Conservation (phyloP, 2,329 filamentous ascomycete species). For the Spiromastix sp. region DNA sequence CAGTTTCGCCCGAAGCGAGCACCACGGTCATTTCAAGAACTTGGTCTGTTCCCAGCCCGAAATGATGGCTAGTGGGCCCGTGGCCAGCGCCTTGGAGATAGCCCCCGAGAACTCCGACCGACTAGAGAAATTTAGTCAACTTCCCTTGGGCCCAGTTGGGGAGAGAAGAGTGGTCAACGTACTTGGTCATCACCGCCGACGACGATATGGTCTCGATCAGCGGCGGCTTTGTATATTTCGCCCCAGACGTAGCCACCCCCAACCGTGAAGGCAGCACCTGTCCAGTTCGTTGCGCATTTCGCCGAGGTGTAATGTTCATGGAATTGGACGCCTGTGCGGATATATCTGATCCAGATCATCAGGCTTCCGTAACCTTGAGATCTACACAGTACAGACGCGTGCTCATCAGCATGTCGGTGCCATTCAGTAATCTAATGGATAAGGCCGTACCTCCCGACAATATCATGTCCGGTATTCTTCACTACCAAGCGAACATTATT, state of each 20-base stretch:
- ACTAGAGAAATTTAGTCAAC: too few relatives aligned
- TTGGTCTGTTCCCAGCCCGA: conserved; percentile 51
- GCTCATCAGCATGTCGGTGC: conserved; percentile 24
- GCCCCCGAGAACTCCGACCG: conserved; percentile 49
- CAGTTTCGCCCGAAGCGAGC: conserved; percentile 36
- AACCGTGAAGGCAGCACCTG: conserved; percentile 19
- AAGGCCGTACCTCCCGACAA: conserved; percentile 21
- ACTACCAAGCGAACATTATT: conserved; percentile 33
- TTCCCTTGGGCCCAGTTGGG: too few relatives aligned
- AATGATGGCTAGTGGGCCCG: conserved; percentile 41
- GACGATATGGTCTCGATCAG: conserved; percentile 17
- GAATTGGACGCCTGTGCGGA: conserved; percentile 20
- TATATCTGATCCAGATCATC: conserved; percentile 27
- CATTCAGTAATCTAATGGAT: conserved; percentile 23
- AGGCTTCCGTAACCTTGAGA: conserved; percentile 28
- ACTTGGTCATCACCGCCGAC: conserved; percentile 26
- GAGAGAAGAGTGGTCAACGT: too few relatives aligned
- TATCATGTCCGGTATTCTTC: conserved; percentile 48
- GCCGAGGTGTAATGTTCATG: conserved; percentile 16
- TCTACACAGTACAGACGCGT: too few relatives aligned
- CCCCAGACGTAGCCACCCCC: conserved; percentile 22
- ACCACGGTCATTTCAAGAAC: conserved; percentile 47
- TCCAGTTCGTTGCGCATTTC: conserved; percentile 19
- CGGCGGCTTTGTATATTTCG: conserved; percentile 22
- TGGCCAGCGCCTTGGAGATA: conserved; percentile 53